These are phyloP conservation scores for Punica granatum DNA, from an alignment of 345 rosid genomes.

Conservation along the genomic window DNA sequence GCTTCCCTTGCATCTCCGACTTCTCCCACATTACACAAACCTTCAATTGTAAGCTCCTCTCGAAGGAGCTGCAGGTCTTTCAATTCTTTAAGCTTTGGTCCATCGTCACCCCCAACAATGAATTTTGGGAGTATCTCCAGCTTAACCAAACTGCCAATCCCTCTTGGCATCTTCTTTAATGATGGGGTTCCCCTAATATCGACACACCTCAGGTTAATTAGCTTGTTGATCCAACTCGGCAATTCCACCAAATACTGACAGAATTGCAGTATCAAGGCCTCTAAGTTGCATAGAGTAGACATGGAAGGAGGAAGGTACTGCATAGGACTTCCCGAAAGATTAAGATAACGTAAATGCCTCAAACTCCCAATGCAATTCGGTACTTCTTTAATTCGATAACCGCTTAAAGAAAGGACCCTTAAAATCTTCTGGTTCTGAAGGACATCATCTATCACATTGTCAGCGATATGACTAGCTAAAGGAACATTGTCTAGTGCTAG, in stretches of 20 bases:
- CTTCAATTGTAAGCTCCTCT: slow-evolving; percentile 4
- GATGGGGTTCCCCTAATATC: neutral
- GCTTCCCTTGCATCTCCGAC: slow-evolving; percentile 7
- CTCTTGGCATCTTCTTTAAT: neutral
- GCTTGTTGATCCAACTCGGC: slow-evolving; percentile 1
- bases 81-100: neutral
- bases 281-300: neutral
- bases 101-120: neutral
- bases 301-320: neutral
- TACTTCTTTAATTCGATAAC: neutral
- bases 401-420: neutral
- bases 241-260: neutral
- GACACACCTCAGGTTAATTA: neutral
- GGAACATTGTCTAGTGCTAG: no score
- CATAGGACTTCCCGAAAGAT: neutral
- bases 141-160: neutral
- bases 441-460: neutral
- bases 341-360: no score
- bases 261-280: neutral
- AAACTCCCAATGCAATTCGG: neutral
- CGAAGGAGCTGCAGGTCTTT: neutral
- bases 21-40: slow-evolving; percentile 3
- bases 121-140: neutral
- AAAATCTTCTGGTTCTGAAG: neutral
- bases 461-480: neutral